Conservation (phyloP, 2,329 filamentous ascomycete species). For the Ascosphaera apis region DNA sequence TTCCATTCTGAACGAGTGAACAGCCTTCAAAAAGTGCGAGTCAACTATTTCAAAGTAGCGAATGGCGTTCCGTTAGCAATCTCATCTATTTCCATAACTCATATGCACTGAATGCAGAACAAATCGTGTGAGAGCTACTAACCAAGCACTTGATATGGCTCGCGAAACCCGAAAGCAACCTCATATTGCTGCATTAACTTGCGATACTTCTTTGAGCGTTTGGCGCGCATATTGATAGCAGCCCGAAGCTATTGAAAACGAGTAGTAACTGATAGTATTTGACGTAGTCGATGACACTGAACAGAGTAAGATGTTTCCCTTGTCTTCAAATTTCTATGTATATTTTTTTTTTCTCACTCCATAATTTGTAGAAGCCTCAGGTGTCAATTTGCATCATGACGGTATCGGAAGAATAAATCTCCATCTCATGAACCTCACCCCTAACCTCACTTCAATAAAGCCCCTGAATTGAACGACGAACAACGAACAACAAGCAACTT, state of each 20-base stretch:
- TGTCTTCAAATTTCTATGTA: neutral
- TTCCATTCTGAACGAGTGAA: constrained; percentile 72
- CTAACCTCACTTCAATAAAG: too few species aligned
- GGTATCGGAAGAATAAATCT: too few species aligned
- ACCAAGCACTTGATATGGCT: constrained; percentile 79
- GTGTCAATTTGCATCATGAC: too few species aligned
- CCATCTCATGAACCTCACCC: too few species aligned
- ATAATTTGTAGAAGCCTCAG: neutral
- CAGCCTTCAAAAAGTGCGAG: constrained; percentile 61
- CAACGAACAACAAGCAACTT: too few species aligned
- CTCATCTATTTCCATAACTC: too few species aligned
- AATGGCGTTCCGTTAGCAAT: too few species aligned
- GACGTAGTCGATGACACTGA: constrained; percentile 16
- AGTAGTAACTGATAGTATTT: constrained; percentile 7
- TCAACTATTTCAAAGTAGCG: constrained; percentile 33
- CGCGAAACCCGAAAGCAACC: constrained; percentile 69
- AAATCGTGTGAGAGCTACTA: constrained; percentile 10
- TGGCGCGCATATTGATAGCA: constrained; percentile 37
- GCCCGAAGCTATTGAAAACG: constrained; percentile 7
- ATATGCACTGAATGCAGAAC: too few species aligned
- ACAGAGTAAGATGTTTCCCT: constrained; percentile 5
- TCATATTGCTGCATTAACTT: constrained; percentile 91
- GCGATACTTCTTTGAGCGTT: constrained; percentile 49
- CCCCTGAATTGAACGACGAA: too few species aligned
- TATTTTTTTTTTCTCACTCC: neutral